Evolutionary conservation across 139 green algal genomes (phyloP).

Genomic region (Mychonastes homosphaera): DNA sequence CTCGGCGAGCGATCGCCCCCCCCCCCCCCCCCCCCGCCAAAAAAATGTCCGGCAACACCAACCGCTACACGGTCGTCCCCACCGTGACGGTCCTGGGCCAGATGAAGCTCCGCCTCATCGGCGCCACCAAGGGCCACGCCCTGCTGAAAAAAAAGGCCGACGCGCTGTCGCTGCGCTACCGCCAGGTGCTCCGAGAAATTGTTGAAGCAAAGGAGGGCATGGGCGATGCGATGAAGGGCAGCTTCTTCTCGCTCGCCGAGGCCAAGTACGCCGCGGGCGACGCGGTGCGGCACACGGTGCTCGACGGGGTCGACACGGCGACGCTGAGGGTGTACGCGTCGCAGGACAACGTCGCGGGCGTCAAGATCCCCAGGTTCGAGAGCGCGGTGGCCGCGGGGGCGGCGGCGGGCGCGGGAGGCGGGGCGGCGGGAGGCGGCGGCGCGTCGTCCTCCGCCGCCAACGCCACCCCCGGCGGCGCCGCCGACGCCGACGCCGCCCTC

Average conservation of each 20-base stretch:
- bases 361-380: slow-evolving; percentile 92
- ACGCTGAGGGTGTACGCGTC: slow-evolving; percentile 36
- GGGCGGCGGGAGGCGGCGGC: too few relatives aligned
- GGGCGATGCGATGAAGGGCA: slow-evolving; percentile 81
- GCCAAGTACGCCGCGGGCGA: slow-evolving; percentile 92
- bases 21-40: too few relatives aligned
- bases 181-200: slow-evolving; percentile 77
- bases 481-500: too few relatives aligned
- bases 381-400: slow-evolving; percentile 34
- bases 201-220: slow-evolving; percentile 85
- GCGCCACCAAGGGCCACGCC: slow-evolving; percentile 87
- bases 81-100: slow-evolving; percentile 88
- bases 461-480: too few relatives aligned
- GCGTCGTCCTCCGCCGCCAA: too few relatives aligned
- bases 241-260: slow-evolving; percentile 88
- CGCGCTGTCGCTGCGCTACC: slow-evolving; percentile 82
- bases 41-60: slow-evolving; percentile 29
- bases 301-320: slow-evolving; percentile 71
- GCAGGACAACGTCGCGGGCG: slow-evolving; percentile 94
- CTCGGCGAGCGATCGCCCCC: too few relatives aligned
- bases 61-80: slow-evolving; percentile 59
- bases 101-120: slow-evolving; percentile 81
- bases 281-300: slow-evolving; percentile 84
- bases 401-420: too few relatives aligned
- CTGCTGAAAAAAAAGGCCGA: slow-evolving; percentile 99